These are phyloP conservation scores for Trichoderma sp. DNA, from an alignment of 2,329 filamentous ascomycete species.

Conservation along the genomic window DNA sequence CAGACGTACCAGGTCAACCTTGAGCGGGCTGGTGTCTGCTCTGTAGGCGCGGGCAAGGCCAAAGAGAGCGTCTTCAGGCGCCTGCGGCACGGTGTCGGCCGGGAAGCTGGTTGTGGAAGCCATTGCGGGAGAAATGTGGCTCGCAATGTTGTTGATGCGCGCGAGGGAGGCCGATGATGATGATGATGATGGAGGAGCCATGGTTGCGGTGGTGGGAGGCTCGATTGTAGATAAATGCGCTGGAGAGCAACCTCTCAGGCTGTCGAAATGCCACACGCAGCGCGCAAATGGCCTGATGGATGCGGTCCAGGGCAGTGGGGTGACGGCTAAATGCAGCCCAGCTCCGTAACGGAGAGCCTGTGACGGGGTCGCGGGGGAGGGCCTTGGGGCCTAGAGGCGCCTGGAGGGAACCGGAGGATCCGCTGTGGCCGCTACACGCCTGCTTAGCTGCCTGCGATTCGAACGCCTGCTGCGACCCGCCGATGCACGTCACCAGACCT, in stretches of 20 bases:
- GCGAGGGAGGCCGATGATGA: slow-evolving; percentile 50
- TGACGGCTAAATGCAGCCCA: slow-evolving; percentile 21
- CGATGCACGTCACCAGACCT: slow-evolving; percentile 19
- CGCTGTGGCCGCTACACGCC: background rate
- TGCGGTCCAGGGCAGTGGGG: background rate
- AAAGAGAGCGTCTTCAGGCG: slow-evolving; percentile 93
- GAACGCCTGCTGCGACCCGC: slow-evolving; percentile 4
- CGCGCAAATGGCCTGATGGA: slow-evolving; percentile 12
- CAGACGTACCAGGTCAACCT: slow-evolving; percentile 81
- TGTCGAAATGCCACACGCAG: background rate
- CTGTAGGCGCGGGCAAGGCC: slow-evolving; percentile 86
- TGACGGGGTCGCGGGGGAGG: background rate
- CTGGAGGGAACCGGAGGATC: slow-evolving; percentile 1
- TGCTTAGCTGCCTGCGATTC: background rate
- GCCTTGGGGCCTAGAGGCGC: slow-evolving; percentile 5
- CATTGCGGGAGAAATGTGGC: slow-evolving; percentile 68
- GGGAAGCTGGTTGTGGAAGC: slow-evolving; percentile 66
- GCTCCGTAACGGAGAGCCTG: background rate
- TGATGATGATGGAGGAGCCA: slow-evolving; percentile 36
- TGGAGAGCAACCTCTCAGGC: background rate
- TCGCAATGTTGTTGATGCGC: slow-evolving; percentile 62
- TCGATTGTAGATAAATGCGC: slow-evolving; percentile 6
- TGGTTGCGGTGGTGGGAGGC: slow-evolving; percentile 29
- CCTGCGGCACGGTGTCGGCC: slow-evolving; percentile 77
- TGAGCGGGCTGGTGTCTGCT: slow-evolving; percentile 73